These are phyloP conservation scores for Cladosporium colombiae DNA, from an alignment of 2,329 filamentous ascomycete genomes.

Conservation along the genomic window DNA sequence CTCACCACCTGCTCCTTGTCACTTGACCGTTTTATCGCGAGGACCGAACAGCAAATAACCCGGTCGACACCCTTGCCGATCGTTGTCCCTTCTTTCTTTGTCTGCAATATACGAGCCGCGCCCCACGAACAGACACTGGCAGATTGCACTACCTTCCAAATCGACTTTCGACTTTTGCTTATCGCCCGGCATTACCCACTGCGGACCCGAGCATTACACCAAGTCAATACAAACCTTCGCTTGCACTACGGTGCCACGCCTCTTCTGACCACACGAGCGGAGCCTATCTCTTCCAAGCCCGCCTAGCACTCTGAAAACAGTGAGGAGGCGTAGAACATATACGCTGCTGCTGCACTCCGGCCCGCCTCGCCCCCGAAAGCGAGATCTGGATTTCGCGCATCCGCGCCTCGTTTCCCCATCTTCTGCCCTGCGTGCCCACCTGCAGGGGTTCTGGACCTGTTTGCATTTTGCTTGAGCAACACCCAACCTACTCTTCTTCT, in stretches of 20 bases:
- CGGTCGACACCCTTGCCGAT: neutral
- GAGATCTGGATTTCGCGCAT: constrained; percentile 15
- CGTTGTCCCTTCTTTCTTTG: neutral
- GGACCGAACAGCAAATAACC: neutral
- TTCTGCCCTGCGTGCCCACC: constrained; percentile 1
- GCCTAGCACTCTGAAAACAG: constrained; percentile 3
- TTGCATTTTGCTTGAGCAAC: constrained; percentile 6
- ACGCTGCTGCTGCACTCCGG: constrained; percentile 13
- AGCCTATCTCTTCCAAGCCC: constrained; percentile 2
- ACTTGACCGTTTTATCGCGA: neutral
- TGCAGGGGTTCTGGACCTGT: constrained; percentile 17
- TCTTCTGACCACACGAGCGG: constrained; percentile 8
- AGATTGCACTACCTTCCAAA: neutral
- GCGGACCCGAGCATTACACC: constrained; percentile 8
- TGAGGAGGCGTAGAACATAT: neutral
- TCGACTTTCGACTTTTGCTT: neutral
- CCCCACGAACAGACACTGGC: neutral
- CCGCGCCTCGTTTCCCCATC: constrained; percentile 7
- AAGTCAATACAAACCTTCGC: neutral
- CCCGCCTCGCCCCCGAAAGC: constrained; percentile 15
- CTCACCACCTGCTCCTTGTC: constrained; percentile 1
- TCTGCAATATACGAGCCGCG: constrained; percentile 3
- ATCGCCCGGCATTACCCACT: neutral
- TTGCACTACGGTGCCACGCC: constrained; percentile 11
- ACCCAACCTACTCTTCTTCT: neutral